Percentiles rank a stretch among this genome's conserved stretches.
phyloP scores from a whole-genome alignment of 305 asterid species.

The Solanum hybrid region DNA sequence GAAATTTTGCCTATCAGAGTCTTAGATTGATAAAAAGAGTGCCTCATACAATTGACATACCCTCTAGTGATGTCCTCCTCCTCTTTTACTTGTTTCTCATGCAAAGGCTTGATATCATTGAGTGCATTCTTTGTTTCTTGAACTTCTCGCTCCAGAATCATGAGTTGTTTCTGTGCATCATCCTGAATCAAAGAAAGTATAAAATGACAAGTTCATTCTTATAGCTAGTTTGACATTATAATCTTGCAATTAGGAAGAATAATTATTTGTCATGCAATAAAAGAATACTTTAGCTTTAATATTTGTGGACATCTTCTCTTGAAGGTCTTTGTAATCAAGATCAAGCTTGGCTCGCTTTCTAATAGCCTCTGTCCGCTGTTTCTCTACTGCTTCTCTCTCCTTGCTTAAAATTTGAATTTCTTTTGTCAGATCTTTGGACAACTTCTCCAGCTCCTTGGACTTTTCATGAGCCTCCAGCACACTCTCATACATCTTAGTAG shows the following conservation, averaged over 20 bases:
- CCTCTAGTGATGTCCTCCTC: slow-evolving; percentile 83
- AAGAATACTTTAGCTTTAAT: slow-evolving; percentile 59
- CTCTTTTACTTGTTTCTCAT: slow-evolving; percentile 59
- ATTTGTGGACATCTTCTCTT: slow-evolving; percentile 66
- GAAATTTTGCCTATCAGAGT: neutral
- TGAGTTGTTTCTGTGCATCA: slow-evolving; percentile 73
- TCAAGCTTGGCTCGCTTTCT: slow-evolving; percentile 84
- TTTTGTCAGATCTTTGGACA: slow-evolving; percentile 62
- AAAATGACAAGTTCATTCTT: neutral
- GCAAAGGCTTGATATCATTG: slow-evolving; percentile 43
- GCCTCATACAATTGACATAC: slow-evolving; percentile 31
- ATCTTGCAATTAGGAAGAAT: neutral
- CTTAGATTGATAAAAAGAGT: neutral
- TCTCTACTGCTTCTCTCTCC: slow-evolving; percentile 83
- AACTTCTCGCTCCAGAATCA: slow-evolving; percentile 71
- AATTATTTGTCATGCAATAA: slow-evolving; percentile 6
- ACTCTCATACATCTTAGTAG: slow-evolving; percentile 49
- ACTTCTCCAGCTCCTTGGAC: slow-evolving; percentile 75
- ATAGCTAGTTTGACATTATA: neutral
- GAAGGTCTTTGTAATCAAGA: slow-evolving; percentile 82
- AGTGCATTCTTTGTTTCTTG: slow-evolving; percentile 61
- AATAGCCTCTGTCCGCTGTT: slow-evolving; percentile 78
- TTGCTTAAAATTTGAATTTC: slow-evolving; percentile 69
- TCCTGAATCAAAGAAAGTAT: slow-evolving; percentile 48
- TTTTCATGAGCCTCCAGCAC: slow-evolving; percentile 77